These are phyloP conservation scores for Leccinum subgranulosum DNA, from an alignment of 768 basidiomycete genomes.

Conservation along the genomic window DNA sequence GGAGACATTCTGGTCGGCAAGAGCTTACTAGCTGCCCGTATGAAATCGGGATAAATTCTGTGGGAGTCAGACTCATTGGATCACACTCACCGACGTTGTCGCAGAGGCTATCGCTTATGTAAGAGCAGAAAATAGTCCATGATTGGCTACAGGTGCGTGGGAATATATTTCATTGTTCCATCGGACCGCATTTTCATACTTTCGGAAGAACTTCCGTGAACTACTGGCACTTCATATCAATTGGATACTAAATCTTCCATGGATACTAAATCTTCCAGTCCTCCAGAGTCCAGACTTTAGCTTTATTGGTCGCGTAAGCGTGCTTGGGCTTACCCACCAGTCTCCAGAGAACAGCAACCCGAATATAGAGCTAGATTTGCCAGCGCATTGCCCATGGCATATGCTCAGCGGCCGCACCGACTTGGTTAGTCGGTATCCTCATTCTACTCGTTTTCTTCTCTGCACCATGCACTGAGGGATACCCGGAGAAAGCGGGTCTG, in stretches of 20 bases:
- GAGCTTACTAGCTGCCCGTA: no score
- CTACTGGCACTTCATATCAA: no score
- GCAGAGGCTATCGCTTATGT: no score
- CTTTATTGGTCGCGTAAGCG: background rate
- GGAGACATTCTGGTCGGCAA: no score
- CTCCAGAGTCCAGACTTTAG: background rate
- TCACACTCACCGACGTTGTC: no score
- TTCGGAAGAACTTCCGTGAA: no score
- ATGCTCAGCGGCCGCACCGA: background rate
- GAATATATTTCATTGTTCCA: no score
- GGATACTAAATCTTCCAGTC: background rate
- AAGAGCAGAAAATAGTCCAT: no score
- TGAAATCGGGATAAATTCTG: no score
- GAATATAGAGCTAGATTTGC: background rate
- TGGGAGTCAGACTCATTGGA: no score
- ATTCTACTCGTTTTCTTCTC: background rate
- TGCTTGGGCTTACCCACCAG: background rate
- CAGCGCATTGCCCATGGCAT: background rate
- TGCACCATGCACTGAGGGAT: background rate
- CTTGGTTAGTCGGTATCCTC: background rate
- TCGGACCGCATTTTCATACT: no score
- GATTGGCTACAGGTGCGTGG: no score
- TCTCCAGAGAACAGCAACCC: background rate
- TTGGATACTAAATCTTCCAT: background rate
- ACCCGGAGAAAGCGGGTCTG: background rate